Evolutionary conservation across 2,329 filamentous ascomycete genomes (phyloP), one percentile per base, ranked within the genome.

Genomic region (Talaromyces sp.): DNA sequence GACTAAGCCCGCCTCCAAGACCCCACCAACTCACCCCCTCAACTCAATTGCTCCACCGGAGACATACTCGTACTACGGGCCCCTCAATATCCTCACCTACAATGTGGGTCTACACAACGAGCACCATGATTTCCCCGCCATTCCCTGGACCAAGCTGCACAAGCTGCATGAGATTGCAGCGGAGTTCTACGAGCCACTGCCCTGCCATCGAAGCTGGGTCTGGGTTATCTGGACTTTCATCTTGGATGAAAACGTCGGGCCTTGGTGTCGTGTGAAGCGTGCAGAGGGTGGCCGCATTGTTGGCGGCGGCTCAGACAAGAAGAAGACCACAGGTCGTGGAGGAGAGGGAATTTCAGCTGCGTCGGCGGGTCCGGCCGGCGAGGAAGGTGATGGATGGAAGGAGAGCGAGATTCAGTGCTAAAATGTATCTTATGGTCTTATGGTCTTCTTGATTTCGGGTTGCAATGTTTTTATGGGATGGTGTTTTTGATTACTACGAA

Each of bases 41-140:
- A 87, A 86, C 63, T 74, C 77, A 36, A 77, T 89, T 37, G 81
- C 86, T 14, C 82, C 96, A 4, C 92, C 94, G 2, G 94, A 99
- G 80, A 99, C 94, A 1, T 99, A 91, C 77, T 93, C 88, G 43
- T 99, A 99, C 82, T 99, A 99, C 71, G 94, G 94, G 0, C 85
- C 89, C 0, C 82, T 97, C 60, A 99, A 99, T 77, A 76, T 91
- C 65, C 76, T 99, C 45, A 96, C 92, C 1, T 99, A 97, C 81
- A 99, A 99, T 65, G 94, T 99, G 41, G 94, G 94, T 48, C 79
- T 97, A 67, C 94, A 99, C 80, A 99, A 99, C 71, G 94, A 99
- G 80, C 94, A 99, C 75, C 94, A 99, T 73, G 94, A 99, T 74
- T 99, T 99, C 77, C 94, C 94, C 10, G 94, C 94, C 43, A 85